A percentile compares a stretch with the other conserved stretches of the same genome.
Conservation (phyloP, 768 basidiomycete genomes). For the Tulasnella calospora region DNA sequence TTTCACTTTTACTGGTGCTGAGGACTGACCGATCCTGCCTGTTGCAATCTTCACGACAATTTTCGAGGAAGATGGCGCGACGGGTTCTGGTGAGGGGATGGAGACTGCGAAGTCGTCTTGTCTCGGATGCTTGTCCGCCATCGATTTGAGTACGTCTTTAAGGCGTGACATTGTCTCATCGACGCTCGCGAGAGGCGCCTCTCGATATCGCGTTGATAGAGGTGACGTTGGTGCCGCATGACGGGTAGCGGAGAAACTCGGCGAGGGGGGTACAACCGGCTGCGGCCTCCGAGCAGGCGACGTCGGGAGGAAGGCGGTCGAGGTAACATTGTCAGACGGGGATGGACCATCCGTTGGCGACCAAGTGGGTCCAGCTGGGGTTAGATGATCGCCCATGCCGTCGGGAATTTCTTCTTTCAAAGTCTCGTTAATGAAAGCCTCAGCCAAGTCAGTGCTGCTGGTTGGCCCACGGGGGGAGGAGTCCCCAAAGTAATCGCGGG, state of each 20-base stretch:
- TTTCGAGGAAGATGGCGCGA: not conserved
- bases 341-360: not conserved
- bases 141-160: constrained; percentile 56
- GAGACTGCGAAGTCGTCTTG: not conserved
- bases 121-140: not conserved
- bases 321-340: not conserved
- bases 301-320: not conserved
- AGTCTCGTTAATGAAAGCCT: not conserved
- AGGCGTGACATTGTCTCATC: constrained; percentile 83
- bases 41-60: not conserved
- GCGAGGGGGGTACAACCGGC: not conserved
- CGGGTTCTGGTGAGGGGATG: not conserved
- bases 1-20: not conserved
- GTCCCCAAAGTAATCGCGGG: too few relatives aligned
- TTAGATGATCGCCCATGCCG: not conserved
- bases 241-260: not conserved
- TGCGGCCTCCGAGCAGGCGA: not conserved
- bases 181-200: constrained; percentile 63
- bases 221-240: not conserved
- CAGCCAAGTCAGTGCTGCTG: not conserved
- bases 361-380: not conserved
- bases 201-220: constrained; percentile 38
- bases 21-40: not conserved
- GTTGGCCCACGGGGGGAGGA: too few relatives aligned
- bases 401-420: not conserved